A percentile compares a stretch with the other conserved stretches of the same genome.
Conservation (phyloP, 805 yeast species). For the Candida dajiaensis region DNA sequence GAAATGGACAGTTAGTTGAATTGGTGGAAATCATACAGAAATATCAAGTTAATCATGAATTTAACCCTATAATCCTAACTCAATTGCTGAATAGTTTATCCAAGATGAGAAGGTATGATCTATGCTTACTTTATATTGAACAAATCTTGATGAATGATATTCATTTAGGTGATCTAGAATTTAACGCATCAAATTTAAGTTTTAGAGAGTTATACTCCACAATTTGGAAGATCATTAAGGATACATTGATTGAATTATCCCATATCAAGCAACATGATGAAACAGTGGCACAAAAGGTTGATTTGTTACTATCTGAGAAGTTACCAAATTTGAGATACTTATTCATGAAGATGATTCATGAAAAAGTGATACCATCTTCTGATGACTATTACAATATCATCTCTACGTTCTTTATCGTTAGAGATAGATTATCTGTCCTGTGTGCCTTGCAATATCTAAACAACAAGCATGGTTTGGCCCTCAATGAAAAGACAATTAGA, state of each 20-base stretch:
- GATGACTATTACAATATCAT: conserved; percentile 18
- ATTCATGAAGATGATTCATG: conserved; percentile 22
- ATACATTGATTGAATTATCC: conserved; percentile 5
- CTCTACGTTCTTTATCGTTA: conserved; percentile 9
- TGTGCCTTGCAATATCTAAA: conserved; percentile 23
- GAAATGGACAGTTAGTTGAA: conserved; percentile 20
- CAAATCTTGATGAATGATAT: conserved; percentile 18
- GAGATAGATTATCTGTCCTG: conserved; percentile 13
- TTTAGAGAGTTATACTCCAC: conserved; percentile 23
- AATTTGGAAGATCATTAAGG: conserved; percentile 27
- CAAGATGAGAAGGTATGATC: conserved; percentile 24
- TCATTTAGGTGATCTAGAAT: conserved; percentile 7
- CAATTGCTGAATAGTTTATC: conserved; percentile 31
- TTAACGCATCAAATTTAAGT: conserved; percentile 1
- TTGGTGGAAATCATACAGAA: conserved; percentile 26
- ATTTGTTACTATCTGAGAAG: background rate
- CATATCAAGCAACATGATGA: background rate
- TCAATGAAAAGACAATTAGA: background rate
- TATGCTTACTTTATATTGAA: conserved; percentile 30
- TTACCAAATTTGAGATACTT: conserved; percentile 18
- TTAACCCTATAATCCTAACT: conserved; percentile 32
- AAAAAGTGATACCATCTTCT: conserved; percentile 16
- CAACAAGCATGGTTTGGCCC: conserved; percentile 10
- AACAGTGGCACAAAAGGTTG: background rate
- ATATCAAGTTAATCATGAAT: conserved; percentile 27